A percentile compares a stretch with the other conserved stretches of the same genome.
phyloP scores from a whole-genome alignment of 306 rosid genomes.

The Gastrolobium villosum region DNA sequence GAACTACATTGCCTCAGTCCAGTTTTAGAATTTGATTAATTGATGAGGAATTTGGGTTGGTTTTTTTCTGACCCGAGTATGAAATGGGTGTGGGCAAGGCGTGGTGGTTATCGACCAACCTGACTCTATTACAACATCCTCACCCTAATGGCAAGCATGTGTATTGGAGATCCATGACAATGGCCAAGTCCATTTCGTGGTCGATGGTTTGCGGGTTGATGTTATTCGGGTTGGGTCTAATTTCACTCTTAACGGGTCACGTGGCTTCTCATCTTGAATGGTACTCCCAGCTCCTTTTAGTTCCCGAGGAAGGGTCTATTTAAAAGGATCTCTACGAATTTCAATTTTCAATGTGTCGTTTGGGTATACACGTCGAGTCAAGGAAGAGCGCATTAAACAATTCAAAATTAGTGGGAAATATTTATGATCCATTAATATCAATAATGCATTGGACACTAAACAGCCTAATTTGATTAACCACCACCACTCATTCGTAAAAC shows the following conservation, averaged over 20 bases:
- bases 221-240: constrained; percentile 89
- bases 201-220: constrained; percentile 79
- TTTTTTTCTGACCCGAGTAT: constrained; percentile 40
- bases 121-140: constrained; percentile 67
- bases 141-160: constrained; percentile 50
- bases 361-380: no score
- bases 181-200: constrained; percentile 64
- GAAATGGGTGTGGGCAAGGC: constrained; percentile 48
- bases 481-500: no score
- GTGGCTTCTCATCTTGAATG: constrained; percentile 94
- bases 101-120: constrained; percentile 49
- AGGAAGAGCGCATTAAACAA: no score
- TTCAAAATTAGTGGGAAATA: no score
- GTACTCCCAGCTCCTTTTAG: constrained; percentile 64
- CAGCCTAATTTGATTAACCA: no score
- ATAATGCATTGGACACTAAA: no score
- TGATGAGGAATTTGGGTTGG: constrained; percentile 36
- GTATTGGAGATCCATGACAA: constrained; percentile 62
- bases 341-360: no score
- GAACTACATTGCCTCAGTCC: neutral
- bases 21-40: neutral
- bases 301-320: no score
- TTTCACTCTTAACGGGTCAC: constrained; percentile 93
- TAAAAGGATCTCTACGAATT: no score
- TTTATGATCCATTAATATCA: no score